These are phyloP conservation scores for Adansonia gregorii DNA, from an alignment of 441 rosid species.

Conservation along the genomic window DNA sequence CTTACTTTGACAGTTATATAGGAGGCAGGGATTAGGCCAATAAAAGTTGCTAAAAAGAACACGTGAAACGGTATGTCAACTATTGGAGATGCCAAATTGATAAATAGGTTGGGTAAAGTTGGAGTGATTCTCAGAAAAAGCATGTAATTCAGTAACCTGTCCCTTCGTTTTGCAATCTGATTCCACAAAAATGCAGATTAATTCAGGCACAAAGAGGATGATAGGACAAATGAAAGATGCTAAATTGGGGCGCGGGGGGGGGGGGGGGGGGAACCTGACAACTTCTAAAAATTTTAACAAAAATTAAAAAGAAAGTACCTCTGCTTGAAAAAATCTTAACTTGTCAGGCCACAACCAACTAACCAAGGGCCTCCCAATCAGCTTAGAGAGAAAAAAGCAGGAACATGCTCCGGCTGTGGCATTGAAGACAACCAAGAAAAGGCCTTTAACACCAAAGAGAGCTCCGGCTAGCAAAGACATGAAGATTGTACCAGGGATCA, in stretches of 20 bases:
- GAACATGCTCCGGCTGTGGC: slow-evolving; percentile 95
- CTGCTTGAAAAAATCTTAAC: slow-evolving; percentile 84
- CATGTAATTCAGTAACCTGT: slow-evolving; percentile 93
- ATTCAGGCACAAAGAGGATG: slow-evolving; percentile 19
- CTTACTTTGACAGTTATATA: slow-evolving; percentile 92
- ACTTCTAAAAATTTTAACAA: not conserved
- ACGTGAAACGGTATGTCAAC: slow-evolving; percentile 95
- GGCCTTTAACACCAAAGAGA: slow-evolving; percentile 91
- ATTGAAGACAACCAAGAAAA: slow-evolving; percentile 84
- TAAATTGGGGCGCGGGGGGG: not conserved
- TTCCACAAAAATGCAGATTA: slow-evolving; percentile 4
- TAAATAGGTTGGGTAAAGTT: slow-evolving; percentile 87
- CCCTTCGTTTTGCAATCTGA: slow-evolving; percentile 88
- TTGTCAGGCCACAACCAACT: slow-evolving; percentile 96
- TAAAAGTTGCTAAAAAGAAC: slow-evolving; percentile 87
- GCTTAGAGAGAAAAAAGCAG: slow-evolving; percentile 84
- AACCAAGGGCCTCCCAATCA: slow-evolving; percentile 90
- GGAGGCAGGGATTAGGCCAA: slow-evolving; percentile 92
- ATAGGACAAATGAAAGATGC: slow-evolving; percentile 3
- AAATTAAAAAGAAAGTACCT: slow-evolving; percentile 49
- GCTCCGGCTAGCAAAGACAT: slow-evolving; percentile 99
- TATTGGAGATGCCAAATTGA: slow-evolving; percentile 96
- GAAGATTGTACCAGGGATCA: slow-evolving; percentile 99
- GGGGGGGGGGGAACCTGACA: not conserved
- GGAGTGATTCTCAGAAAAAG: slow-evolving; percentile 95